These are phyloP conservation scores for Adansonia gregorii DNA, from an alignment of 441 rosid species.

Conservation along the genomic window DNA sequence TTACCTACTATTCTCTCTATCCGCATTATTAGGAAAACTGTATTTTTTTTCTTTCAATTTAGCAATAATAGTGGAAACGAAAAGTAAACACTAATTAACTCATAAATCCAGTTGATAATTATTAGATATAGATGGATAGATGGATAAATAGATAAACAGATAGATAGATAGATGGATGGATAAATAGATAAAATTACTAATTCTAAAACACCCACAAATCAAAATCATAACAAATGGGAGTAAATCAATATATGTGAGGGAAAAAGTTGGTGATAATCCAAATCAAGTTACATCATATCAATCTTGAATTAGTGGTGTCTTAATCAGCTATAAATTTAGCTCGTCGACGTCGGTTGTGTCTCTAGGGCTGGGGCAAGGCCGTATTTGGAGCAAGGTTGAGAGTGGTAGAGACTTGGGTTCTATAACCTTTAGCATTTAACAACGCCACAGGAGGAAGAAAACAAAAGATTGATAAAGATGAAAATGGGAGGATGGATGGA, in stretches of 20 bases:
- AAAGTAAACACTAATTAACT: background rate
- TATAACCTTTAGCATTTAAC: background rate
- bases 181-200: background rate
- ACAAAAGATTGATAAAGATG: background rate
- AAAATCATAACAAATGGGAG: background rate
- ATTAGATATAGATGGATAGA: too few relatives aligned
- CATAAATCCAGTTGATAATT: slow-evolving; percentile 22
- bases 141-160: background rate
- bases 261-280: slow-evolving; percentile 29
- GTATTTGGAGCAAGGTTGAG: background rate
- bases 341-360: slow-evolving; percentile 19
- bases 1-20: slow-evolving; percentile 19
- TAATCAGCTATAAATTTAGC: slow-evolving; percentile 27
- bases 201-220: background rate
- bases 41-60: too few relatives aligned
- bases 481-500: background rate
- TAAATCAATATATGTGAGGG: background rate
- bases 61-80: too few relatives aligned
- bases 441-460: slow-evolving; percentile 3
- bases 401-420: background rate
- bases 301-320: slow-evolving; percentile 31
- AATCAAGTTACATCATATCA: background rate
- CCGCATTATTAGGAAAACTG: too few relatives aligned
- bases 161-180: too few relatives aligned
- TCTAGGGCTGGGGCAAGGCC: slow-evolving; percentile 14